Percentiles rank a stretch among this genome's conserved stretches.
phyloP scores from a whole-genome alignment of 768 basidiomycete genomes.

The Leccinum variicolor region DNA sequence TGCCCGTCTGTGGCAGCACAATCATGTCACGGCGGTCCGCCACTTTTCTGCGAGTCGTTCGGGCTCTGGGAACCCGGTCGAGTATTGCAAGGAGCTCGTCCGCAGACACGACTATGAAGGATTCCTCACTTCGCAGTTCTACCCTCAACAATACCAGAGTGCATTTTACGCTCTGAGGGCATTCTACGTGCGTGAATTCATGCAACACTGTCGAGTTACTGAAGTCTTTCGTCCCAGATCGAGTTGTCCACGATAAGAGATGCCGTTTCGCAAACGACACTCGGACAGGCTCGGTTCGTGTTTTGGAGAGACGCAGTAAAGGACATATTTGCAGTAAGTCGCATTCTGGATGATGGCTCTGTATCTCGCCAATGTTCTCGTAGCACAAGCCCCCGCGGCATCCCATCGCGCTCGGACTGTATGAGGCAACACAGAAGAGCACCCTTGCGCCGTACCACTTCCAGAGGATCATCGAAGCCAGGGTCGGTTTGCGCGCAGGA shows the following conservation, averaged over 20 bases:
- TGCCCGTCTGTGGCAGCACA: constrained; percentile 10
- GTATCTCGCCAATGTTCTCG: constrained; percentile 16
- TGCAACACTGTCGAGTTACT: background rate
- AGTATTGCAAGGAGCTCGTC: constrained; percentile 71
- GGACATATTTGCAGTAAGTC: constrained; percentile 55
- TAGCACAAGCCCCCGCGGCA: constrained; percentile 77
- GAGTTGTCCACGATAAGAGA: constrained; percentile 80
- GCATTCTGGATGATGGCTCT: constrained; percentile 15
- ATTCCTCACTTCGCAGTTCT: constrained; percentile 67
- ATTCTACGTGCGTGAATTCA: constrained; percentile 62
- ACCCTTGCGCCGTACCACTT: constrained; percentile 72
- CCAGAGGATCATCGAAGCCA: constrained; percentile 79
- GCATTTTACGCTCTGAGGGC: constrained; percentile 80
- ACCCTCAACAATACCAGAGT: constrained; percentile 57
- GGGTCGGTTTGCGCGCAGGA: constrained; percentile 46
- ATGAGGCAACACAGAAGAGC: constrained; percentile 47
- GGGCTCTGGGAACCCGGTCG: constrained; percentile 38
- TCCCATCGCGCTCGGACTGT: constrained; percentile 73
- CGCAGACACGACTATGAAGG: constrained; percentile 82
- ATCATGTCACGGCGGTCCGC: constrained; percentile 3
- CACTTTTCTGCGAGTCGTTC: constrained; percentile 13
- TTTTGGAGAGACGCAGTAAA: constrained; percentile 85
- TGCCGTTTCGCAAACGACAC: constrained; percentile 62
- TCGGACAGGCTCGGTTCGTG: constrained; percentile 83
- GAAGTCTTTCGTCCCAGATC: constrained; percentile 41